These are phyloP conservation scores for Lachnellula arida DNA, from an alignment of 2,329 filamentous ascomycete genomes.

Conservation along the genomic window DNA sequence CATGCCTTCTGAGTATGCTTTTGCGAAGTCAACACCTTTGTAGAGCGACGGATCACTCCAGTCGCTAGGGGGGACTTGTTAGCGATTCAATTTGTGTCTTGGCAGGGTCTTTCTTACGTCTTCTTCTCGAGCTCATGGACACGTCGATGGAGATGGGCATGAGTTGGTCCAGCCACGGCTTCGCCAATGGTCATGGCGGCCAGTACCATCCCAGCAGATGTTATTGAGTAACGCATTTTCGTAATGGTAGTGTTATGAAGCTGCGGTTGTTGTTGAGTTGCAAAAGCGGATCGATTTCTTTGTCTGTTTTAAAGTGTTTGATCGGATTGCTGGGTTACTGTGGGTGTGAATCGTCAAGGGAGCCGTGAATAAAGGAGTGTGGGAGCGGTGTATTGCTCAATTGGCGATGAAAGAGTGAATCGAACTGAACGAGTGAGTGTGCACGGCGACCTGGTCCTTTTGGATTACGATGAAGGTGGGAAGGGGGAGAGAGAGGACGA, in stretches of 20 bases:
- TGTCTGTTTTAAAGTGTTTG: neutral
- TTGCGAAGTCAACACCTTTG: conserved; percentile 23
- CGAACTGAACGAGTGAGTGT: conserved; percentile 23
- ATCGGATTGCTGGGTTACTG: neutral
- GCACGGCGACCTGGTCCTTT: conserved; percentile 22
- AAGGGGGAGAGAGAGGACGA: conserved; percentile 7
- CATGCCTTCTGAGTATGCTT: conserved; percentile 22
- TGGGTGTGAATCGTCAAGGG: conserved; percentile 13
- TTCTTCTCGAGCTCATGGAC: conserved; percentile 26
- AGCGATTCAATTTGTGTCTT: neutral
- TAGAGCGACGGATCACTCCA: conserved; percentile 21
- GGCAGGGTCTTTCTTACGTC: conserved; percentile 21
- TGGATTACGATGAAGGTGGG: conserved; percentile 15
- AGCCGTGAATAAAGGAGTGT: conserved; percentile 28
- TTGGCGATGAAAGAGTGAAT: conserved; percentile 23
- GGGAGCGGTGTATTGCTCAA: conserved; percentile 29
- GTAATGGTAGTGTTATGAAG: conserved; percentile 7
- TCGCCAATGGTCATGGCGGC: conserved; percentile 28
- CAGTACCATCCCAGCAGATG: conserved; percentile 25
- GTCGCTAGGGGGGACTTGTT: conserved; percentile 16
- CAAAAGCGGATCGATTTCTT: neutral
- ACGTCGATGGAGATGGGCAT: conserved; percentile 26
- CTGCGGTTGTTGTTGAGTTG: neutral
- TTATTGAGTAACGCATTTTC: conserved; percentile 30
- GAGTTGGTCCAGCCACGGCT: conserved; percentile 29